phyloP scores from a whole-genome alignment of 148 eudicot species.

The Rhododendron griersonianum region DNA sequence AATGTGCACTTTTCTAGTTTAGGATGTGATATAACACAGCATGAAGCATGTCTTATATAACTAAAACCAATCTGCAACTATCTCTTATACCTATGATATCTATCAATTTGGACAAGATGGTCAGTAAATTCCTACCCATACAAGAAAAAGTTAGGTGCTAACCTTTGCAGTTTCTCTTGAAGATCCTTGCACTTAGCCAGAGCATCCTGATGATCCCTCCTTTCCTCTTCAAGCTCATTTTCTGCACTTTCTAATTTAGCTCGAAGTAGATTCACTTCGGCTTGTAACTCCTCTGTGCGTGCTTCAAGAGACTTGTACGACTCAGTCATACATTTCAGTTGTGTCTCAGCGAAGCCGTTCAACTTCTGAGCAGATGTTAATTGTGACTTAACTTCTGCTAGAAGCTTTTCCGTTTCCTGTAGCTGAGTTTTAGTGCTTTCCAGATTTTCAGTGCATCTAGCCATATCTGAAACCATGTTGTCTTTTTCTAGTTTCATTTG shows the following conservation, averaged over 20 bases:
- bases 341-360: conserved; percentile 90
- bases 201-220: conserved; percentile 54
- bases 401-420: conserved; percentile 54
- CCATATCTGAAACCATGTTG: conserved; percentile 46
- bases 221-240: conserved; percentile 69
- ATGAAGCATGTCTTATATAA: neutral
- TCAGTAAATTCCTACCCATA: neutral
- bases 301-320: conserved; percentile 84
- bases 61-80: neutral
- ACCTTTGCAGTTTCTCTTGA: conserved; percentile 83
- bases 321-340: conserved; percentile 95
- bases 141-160: conserved; percentile 15
- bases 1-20: neutral
- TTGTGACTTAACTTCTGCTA: conserved; percentile 68
- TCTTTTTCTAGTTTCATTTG: conserved; percentile 65
- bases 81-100: neutral
- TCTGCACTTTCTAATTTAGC: conserved; percentile 50
- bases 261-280: conserved; percentile 53
- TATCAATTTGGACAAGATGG: neutral
- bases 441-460: conserved; percentile 55
- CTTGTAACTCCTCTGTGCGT: conserved; percentile 64
- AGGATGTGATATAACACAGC: neutral
- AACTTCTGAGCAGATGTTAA: conserved; percentile 58
- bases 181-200: conserved; percentile 62
- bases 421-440: conserved; percentile 56